Conservation (phyloP, 2,329 filamentous ascomycete species). For the Phialophora macrospora region DNA sequence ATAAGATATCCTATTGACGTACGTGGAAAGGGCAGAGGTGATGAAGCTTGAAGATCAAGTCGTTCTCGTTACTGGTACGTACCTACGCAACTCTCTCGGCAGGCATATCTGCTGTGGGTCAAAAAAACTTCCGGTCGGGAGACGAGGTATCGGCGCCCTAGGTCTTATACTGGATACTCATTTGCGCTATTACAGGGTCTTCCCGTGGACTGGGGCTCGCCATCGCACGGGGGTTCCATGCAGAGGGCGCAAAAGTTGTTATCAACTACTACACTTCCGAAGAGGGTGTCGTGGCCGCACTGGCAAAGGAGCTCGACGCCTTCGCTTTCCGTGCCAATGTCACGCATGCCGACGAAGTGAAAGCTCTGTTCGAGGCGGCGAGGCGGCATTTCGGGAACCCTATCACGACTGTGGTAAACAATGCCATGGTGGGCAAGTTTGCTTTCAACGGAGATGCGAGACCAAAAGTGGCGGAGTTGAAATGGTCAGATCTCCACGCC, state of each 20-base stretch:
- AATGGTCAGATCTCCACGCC: constrained; percentile 32
- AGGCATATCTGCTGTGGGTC: not conserved
- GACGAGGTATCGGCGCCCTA: not conserved
- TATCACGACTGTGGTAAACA: constrained; percentile 36
- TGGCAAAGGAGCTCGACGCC: constrained; percentile 25
- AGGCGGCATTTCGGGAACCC: constrained; percentile 25
- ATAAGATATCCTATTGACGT: not conserved
- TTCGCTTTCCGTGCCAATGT: constrained; percentile 32
- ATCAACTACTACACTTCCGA: constrained; percentile 32
- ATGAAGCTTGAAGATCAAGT: constrained; percentile 32
- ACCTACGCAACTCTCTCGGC: too few relatives aligned
- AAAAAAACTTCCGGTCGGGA: not conserved
- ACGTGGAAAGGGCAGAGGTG: not conserved
- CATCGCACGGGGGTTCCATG: constrained; percentile 29
- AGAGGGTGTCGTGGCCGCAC: constrained; percentile 3
- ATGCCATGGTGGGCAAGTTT: constrained; percentile 35
- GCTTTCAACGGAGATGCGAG: constrained; percentile 36
- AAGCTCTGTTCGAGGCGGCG: constrained; percentile 27
- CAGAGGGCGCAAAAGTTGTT: constrained; percentile 27
- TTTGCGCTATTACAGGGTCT: constrained; percentile 19
- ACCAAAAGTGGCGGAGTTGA: constrained; percentile 28
- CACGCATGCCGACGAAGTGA: constrained; percentile 26
- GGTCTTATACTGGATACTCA: not conserved
- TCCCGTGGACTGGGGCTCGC: constrained; percentile 33
- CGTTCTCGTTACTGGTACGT: constrained; percentile 34